Conservation (phyloP, 108 stramenopile genomes). For the Mediolabrus comicus region DNA sequence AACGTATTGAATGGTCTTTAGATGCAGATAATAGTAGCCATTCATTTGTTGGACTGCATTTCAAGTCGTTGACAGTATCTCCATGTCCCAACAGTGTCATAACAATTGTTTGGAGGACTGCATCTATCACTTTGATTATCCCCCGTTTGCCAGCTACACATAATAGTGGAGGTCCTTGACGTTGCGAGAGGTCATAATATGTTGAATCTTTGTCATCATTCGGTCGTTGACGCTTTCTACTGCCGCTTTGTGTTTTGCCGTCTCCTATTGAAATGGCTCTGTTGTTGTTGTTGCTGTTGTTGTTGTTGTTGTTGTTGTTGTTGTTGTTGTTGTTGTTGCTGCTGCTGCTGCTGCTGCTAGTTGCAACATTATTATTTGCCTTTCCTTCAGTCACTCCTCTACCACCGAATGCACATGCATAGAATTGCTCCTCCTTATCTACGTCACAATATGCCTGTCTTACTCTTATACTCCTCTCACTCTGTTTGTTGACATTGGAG, state of each 20-base stretch:
- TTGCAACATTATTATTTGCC: constrained; percentile 1
- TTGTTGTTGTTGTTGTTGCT: not conserved
- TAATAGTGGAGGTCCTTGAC: constrained; percentile 60
- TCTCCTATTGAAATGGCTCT: not conserved
- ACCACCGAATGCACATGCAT: constrained; percentile 70
- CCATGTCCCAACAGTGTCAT: constrained; percentile 66
- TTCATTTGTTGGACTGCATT: constrained; percentile 60
- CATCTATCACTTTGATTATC: constrained; percentile 71
- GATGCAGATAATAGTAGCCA: constrained; percentile 71
- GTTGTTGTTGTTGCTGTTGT: not conserved
- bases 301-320: not conserved
- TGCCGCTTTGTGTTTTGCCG: not conserved
- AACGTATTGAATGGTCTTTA: constrained; percentile 71
- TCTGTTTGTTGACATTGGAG: not conserved
- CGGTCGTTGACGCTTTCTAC: not conserved
- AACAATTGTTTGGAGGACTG: constrained; percentile 34
- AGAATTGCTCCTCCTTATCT: constrained; percentile 60
- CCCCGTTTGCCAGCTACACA: constrained; percentile 62
- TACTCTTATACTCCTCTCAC: constrained; percentile 1
- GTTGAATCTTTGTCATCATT: not conserved
- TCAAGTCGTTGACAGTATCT: constrained; percentile 66
- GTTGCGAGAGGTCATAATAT: not conserved
- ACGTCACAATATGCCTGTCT: constrained; percentile 61
- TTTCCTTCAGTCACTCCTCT: constrained; percentile 26
- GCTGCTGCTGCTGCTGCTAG: not conserved